Base-by-base conservation (phyloP, 306 rosid genomes). In the Dalbergia cochinchinensis region DNA sequence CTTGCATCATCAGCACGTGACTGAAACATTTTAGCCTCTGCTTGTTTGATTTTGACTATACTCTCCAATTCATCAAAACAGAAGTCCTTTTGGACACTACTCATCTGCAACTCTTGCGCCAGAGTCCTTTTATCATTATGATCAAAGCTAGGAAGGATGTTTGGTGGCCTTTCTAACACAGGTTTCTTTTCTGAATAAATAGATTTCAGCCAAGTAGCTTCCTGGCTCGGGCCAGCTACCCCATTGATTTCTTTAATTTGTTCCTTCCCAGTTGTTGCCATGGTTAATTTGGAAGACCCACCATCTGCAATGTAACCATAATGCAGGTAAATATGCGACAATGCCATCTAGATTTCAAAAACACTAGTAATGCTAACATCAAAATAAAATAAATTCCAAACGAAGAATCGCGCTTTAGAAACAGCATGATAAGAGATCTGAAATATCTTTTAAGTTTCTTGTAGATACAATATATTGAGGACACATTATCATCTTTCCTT, bases 11-110 rank as follows among this genome's bases (percentile, higher is more conserved):
- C 98, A 1, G 99, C 94, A 22, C 94, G 96, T 12, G 92, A 55
- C 62, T 96, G 99, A 78, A 96, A 96, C 98, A 96, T 90, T 83
- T 91, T 88, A 19, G 98, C 98, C 87, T 96, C 99, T 1, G 94
- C 96, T 50, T 80, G 93, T 83, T 96, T 96, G 71, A 91, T 81
- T 85, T 90, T 86, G 41, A 96, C 92, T 51, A 91, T 62, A 19
- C 98, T 91, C 73, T 96, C 99, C 87, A 93, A 74, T 82, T 96
- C 99, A 67, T 93, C 97, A 33, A 93, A 93, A 67, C 91, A 69
- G 41, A 87, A 92, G 59, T 93, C 98, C 85, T 91, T 93, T 62
- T 37, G 96, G 76, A 87, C 78, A 77, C 73, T 82, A 77, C 80
- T 89, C 79, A 89, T 78, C 69, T 69, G 97, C 87, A 91, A 77